Evolutionary conservation across 345 rosid species (phyloP), one percentile per base, ranked within the genome.

Genomic region (Chamaenerion angustifolium): DNA sequence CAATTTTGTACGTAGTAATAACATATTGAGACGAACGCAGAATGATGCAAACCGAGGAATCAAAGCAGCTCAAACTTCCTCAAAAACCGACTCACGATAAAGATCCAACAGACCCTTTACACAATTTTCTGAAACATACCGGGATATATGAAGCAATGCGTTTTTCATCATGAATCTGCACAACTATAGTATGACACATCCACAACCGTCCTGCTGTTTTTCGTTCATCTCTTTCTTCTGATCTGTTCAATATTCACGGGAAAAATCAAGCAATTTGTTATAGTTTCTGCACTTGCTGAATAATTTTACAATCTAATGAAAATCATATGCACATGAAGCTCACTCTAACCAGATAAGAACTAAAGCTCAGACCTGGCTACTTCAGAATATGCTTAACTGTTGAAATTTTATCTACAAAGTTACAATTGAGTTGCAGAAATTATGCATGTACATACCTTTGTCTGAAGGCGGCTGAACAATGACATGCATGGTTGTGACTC

Each of bases 401-500:
- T 13, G 40, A 49, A 49, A 6, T 12, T 2, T 1, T n/a, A n/a
- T 16, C 47, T 35, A 0, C 19, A 11, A 16, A 4, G 37, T 7
- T 7, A 0, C 0, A 27, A 48, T 48, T 10, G 13, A 42, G 8
- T 31, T 25, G 15, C 21, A 15, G 12, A 50, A 72, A 21, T 2
- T 21, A 4, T 21, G 25, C 4, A 21, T 21, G 25, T 21, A 89
- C 98, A 96, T 76, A 89, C 98, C 98, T 76, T 82, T 92, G 14
- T 84, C 96, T 9, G 44, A 7, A 10, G 87, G 79, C 40, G 87
- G 87, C 66, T 92, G 96, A 72, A 92, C 80, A 62, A 87, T 75
- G 21, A 92, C 96, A 16, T 92, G 98, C 96, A 92, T 92, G 19
- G 96, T 92, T 65, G 94, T 92, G 56, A 92, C 85, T 48, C 93